Conservation (phyloP, 805 yeast genomes). For the Teunomyces panamensis region DNA sequence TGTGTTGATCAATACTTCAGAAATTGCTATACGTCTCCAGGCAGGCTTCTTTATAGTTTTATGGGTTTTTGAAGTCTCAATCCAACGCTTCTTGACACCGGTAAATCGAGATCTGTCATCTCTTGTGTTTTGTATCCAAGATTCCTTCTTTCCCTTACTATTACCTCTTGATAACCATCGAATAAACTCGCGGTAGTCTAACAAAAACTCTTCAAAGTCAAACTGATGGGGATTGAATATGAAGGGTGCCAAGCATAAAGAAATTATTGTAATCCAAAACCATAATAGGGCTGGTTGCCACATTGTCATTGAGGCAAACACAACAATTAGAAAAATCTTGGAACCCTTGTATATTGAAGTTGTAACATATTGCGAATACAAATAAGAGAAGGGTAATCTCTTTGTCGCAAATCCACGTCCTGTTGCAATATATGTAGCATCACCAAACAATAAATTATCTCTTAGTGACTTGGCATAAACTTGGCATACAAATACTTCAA, state of each 20-base stretch:
- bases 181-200: slow-evolving; percentile 48
- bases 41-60: neutral
- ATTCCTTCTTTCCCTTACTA: slow-evolving; percentile 57
- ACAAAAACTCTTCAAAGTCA: slow-evolving; percentile 43
- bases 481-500: slow-evolving; percentile 94
- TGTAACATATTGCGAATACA: slow-evolving; percentile 75
- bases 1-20: slow-evolving; percentile 5
- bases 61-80: neutral
- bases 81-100: slow-evolving; percentile 19
- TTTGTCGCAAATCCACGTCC: slow-evolving; percentile 94
- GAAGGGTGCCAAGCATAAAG: slow-evolving; percentile 49
- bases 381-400: slow-evolving; percentile 64
- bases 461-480: slow-evolving; percentile 78
- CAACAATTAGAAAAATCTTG: slow-evolving; percentile 60
- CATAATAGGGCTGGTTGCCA: slow-evolving; percentile 72
- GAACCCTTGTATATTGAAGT: slow-evolving; percentile 79
- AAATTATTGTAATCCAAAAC: slow-evolving; percentile 51
- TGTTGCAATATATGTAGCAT: slow-evolving; percentile 87
- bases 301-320: slow-evolving; percentile 76
- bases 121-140: slow-evolving; percentile 73
- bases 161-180: slow-evolving; percentile 86
- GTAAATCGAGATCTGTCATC: slow-evolving; percentile 19
- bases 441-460: slow-evolving; percentile 81
- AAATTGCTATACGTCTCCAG: neutral
- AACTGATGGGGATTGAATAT: slow-evolving; percentile 56